Base-by-base conservation (phyloP, 108 stramenopile genomes). In the Nitzschia inconspicua region DNA sequence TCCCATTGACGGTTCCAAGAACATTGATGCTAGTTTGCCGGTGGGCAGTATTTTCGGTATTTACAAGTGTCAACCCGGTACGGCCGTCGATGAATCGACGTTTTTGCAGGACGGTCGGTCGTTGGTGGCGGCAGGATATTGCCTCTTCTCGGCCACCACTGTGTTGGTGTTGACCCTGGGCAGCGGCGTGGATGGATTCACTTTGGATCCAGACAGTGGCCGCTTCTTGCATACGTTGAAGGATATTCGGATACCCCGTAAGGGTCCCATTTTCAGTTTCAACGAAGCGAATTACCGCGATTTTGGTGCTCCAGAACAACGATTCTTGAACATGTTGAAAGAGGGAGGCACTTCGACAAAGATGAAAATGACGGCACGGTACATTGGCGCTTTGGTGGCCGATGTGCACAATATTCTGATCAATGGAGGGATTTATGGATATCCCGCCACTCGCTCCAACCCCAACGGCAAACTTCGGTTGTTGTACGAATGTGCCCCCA, bases 351-450 rank as follows among this genome's bases (percentile, higher is more conserved):
- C 68, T 51, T 51, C 60, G 14, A 55, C 37, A 19, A 65, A 60
- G 8, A 43, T 54, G 11, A 57, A 57, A 42, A 60, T 73, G 13
- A 71, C 55, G 9, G 85, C 86, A 26, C 89, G 99, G 18, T 98
- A 99, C 73, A 80, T 99, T 27, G 99, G 99, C 8, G 94, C 96
- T 25, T 79, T 99, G 65, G 99, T 99, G 16, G 95, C 96, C 0
- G 99, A 99, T 69, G 93, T 98, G 2, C 99, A 99, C 86, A 97
- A 98, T 54, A 88, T 98, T n/a, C 72, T 99, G 29, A 84, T 98
- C 61, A 97, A 99, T 69, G 98, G 98, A 5, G 99, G 98, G 9
- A 89, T 99, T 53, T 99, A 97, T 54, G 94, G 96, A 24, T 99
- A 99, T 79, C 99, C 99, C 30, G 76, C 86, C 39, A 96, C 97